Evolutionary conservation across 768 basidiomycete species (phyloP), one percentile per base, ranked within the genome.

Genomic region (Russula vinacea): DNA sequence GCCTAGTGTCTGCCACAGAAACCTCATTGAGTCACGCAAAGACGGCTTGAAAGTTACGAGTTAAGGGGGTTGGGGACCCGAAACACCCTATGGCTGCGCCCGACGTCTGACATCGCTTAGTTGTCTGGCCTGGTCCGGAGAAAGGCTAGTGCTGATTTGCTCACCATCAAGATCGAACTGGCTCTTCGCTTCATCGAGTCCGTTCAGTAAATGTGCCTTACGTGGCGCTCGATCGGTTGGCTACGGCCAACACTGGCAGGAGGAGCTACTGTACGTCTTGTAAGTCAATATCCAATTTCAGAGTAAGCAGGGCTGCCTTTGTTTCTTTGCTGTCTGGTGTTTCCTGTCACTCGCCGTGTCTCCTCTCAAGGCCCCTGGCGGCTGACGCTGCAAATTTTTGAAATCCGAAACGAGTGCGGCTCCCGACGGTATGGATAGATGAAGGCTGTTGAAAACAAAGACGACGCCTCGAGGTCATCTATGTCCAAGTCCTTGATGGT

Each of bases 11-110:
- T 19, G 44, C 13, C 22, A 24, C 17, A 7, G 51, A 19, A 32
- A 33, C 39, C 29, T 53, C 59, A 60, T 53, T 60, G 29, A 52
- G 50, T 42, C 39, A 52, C 10, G 50, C 33, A 39, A 29, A 39
- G 47, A 17, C 16, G 32, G 42, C 52, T 54, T 54, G 52, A n/a
- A n/a, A n/a, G n/a, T n/a, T 54, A 35, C 5, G 52, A 51, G 42
- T 45, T 45, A 61, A 54, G 60, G 60, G 58, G 40, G 42, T 8
- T 22, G 45, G 51, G 47, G 44, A 19, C 60, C n/a, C 32, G 32
- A 37, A 42, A n/a, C 32, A 29, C 24, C 56, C 29, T 56, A 10
- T 56, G 40, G 50, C 32, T 44, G 40, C 17, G 40, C 53, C 51
- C 22, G 33, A 37, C 6, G 35, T 45, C 45, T 47, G 60, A 11